phyloP scores from a whole-genome alignment of 192 early-diverging fungal species.

The Entophlyctis helioformis region DNA sequence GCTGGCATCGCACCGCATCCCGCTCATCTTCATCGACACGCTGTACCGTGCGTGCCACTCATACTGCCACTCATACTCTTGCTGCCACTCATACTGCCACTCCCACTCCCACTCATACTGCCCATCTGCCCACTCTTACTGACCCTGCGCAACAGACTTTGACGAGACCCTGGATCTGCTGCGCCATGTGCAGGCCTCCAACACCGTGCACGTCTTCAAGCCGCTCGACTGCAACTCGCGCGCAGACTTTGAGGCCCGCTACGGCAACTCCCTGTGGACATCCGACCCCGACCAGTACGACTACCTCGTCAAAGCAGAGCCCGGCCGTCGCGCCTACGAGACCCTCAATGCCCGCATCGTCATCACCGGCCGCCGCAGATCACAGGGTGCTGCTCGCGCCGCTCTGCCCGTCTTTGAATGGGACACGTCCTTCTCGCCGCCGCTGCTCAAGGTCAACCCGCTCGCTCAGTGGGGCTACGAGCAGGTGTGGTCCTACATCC shows the following conservation, averaged over 20 bases:
- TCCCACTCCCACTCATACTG: too few relatives aligned
- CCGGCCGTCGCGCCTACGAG: conserved; percentile 73
- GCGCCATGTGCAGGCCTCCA: conserved; percentile 53
- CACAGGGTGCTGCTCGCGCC: conserved; percentile 73
- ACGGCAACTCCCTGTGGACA: conserved; percentile 73
- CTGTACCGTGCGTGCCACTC: conserved; percentile 48
- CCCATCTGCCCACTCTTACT: too few relatives aligned
- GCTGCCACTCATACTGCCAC: too few relatives aligned
- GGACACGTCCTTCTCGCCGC: conserved; percentile 51
- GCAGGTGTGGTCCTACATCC: conserved; percentile 76
- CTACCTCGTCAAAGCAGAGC: conserved; percentile 91
- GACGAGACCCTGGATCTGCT: conserved; percentile 78
- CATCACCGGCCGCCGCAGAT: conserved; percentile 77
- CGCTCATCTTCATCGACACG: conserved; percentile 89
- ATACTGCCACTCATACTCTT: too few relatives aligned
- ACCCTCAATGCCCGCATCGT: conserved; percentile 61
- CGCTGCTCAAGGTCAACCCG: conserved; percentile 82
- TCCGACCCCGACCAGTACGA: conserved; percentile 45
- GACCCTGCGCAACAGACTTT: conserved; percentile 56
- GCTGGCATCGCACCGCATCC: conserved; percentile 49
- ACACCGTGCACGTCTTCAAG: conserved; percentile 60
- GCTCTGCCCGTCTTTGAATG: conserved; percentile 69
- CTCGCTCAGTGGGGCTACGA: conserved; percentile 85
- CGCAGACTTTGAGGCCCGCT: conserved; percentile 53
- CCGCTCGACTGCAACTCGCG: conserved; percentile 48